A percentile compares a stretch with the other conserved stretches of the same genome.
Evolutionary conservation across 805 yeast species (phyloP).

Genomic region (Myxozyma sirexii): DNA sequence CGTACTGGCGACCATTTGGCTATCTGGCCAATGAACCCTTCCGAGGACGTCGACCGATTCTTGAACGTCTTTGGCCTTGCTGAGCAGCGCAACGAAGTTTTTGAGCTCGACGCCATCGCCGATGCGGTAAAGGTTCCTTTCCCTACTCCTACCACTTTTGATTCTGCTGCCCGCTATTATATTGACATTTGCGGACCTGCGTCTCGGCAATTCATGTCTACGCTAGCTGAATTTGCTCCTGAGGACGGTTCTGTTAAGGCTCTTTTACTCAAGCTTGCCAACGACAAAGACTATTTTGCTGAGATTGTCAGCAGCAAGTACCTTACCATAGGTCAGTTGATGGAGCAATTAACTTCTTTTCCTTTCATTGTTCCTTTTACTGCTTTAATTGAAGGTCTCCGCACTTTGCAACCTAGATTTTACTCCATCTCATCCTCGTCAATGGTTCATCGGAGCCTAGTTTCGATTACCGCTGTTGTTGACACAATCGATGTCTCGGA

Average conservation of each 20-base stretch:
- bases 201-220: conserved; percentile 78
- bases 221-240: conserved; percentile 82
- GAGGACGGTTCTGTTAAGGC: conserved; percentile 52
- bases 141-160: conserved; percentile 75
- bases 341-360: conserved; percentile 65
- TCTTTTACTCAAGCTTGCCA: conserved; percentile 55
- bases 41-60: conserved; percentile 68
- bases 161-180: conserved; percentile 78
- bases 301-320: conserved; percentile 60
- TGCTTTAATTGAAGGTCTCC: conserved; percentile 75
- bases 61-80: conserved; percentile 62
- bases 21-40: conserved; percentile 85
- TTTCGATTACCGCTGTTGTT: conserved; percentile 89
- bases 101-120: conserved; percentile 69
- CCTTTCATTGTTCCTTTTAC: conserved; percentile 72
- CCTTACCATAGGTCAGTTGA: conserved; percentile 75
- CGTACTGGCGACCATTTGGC: conserved; percentile 96
- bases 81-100: conserved; percentile 55
- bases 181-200: conserved; percentile 90
- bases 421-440: conserved; percentile 94
- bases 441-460: conserved; percentile 65
- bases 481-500: conserved; percentile 51
- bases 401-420: conserved; percentile 88
- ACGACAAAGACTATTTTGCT: conserved; percentile 70
- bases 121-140: conserved; percentile 47